These are phyloP conservation scores for Dactylonectria estremocensis DNA, from an alignment of 2,329 filamentous ascomycete genomes.

Conservation along the genomic window DNA sequence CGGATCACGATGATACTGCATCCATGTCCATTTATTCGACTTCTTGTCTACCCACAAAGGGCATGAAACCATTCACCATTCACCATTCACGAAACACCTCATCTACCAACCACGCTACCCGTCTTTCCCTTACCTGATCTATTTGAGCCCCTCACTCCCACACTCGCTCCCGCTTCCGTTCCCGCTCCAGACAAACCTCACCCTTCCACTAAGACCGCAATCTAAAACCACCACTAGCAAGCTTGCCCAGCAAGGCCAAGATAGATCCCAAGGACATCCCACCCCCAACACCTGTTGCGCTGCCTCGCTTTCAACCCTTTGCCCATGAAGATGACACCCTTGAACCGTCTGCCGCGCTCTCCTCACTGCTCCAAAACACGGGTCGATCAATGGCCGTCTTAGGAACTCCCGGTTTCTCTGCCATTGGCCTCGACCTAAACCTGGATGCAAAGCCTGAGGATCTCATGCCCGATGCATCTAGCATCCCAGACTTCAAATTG, in stretches of 20 bases:
- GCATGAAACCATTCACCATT: not conserved
- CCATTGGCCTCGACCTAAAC: constrained; percentile 71
- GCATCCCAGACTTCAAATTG: constrained; percentile 66
- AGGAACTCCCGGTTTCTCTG: constrained; percentile 66
- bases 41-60: not conserved
- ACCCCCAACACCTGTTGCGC: constrained; percentile 68
- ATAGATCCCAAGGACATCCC: constrained; percentile 67
- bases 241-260: constrained; percentile 48
- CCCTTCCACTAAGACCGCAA: constrained; percentile 33
- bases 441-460: constrained; percentile 63
- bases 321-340: constrained; percentile 50
- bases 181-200: constrained; percentile 25
- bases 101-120: not conserved
- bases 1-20: constrained; percentile 5
- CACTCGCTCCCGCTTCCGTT: constrained; percentile 23
- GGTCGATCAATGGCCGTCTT: constrained; percentile 61
- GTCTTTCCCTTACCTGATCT: not conserved
- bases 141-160: constrained; percentile 31
- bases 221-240: constrained; percentile 48
- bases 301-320: constrained; percentile 64
- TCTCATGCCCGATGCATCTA: constrained; percentile 68
- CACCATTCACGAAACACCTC: constrained; percentile 1
- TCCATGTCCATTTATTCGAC: constrained; percentile 9
- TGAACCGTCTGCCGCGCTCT: constrained; percentile 57
- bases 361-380: constrained; percentile 67